Conservation (phyloP, 768 basidiomycete genomes). For the Boletales sp. region DNA sequence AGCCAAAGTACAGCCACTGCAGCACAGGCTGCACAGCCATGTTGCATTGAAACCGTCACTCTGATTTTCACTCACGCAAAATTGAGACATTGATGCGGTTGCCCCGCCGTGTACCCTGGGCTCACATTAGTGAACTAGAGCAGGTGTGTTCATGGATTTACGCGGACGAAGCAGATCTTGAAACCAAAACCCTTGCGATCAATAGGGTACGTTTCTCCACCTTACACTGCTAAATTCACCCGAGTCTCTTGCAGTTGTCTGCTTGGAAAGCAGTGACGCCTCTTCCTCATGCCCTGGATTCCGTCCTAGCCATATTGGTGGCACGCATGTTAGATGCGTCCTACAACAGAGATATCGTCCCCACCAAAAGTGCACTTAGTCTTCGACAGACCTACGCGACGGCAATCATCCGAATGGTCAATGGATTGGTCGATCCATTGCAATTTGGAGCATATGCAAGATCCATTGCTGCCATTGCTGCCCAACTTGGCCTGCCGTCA, state of each 20-base stretch:
- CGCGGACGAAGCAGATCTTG: conserved; percentile 54
- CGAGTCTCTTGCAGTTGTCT: conserved; percentile 54
- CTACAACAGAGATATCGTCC: conserved; percentile 10
- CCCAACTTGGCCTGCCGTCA: conserved; percentile 77
- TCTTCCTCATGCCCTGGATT: conserved; percentile 82
- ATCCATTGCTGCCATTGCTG: conserved; percentile 85
- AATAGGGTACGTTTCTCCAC: conserved; percentile 51
- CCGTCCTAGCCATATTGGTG: conserved; percentile 58
- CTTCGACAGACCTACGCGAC: conserved; percentile 78
- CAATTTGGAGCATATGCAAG: conserved; percentile 88
- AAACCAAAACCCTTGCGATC: conserved; percentile 56
- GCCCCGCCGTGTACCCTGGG: conserved; percentile 82
- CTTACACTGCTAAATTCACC: conserved; percentile 5
- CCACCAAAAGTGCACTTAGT: conserved; percentile 37
- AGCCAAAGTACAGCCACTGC: too few species aligned
- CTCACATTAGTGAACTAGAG: conserved; percentile 63
- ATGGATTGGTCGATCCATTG: conserved; percentile 91
- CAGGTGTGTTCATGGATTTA: conserved; percentile 77
- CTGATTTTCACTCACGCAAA: too few species aligned
- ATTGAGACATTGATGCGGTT: conserved; percentile 56
- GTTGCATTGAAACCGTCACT: too few species aligned
- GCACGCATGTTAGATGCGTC: conserved; percentile 54
- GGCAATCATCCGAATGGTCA: conserved; percentile 85
- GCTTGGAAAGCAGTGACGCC: conserved; percentile 75
- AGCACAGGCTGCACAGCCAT: too few species aligned